Percentiles rank a stretch among this genome's conserved stretches.
Conservation (phyloP, 306 rosid genomes). For the Echinosophora koreensis region DNA sequence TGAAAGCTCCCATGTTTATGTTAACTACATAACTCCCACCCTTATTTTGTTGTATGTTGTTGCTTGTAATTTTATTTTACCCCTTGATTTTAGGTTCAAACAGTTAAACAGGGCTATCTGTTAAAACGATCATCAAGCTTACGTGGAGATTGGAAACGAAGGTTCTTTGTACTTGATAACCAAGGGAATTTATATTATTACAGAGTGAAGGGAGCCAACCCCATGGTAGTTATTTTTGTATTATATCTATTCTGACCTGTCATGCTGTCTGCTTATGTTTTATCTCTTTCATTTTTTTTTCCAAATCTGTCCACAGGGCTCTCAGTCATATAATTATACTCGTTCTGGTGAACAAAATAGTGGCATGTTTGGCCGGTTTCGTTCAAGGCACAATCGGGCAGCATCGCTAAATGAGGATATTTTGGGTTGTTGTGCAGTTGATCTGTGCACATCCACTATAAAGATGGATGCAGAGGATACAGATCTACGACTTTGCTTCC, state of each 20-base stretch:
- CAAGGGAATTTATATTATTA: constrained; percentile 80
- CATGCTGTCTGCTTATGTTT: constrained; percentile 39
- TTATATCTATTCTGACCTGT: constrained; percentile 34
- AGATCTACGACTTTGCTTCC: constrained; percentile 95
- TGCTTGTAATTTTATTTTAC: constrained; percentile 10
- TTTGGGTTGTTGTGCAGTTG: constrained; percentile 76
- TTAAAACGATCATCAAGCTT: constrained; percentile 82
- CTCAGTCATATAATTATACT: constrained; percentile 66
- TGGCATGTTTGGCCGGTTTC: constrained; percentile 93
- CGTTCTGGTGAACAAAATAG: constrained; percentile 78
- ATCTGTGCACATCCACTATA: constrained; percentile 85
- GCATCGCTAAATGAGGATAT: constrained; percentile 71
- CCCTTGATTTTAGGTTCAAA: constrained; percentile 65
- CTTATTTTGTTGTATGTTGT: constrained; percentile 11
- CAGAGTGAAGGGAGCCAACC: constrained; percentile 73
- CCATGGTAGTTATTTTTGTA: constrained; percentile 69
- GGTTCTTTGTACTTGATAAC: constrained; percentile 88
- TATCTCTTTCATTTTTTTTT: not conserved
- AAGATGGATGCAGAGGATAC: constrained; percentile 95
- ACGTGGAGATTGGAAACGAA: constrained; percentile 97
- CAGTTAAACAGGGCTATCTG: constrained; percentile 89
- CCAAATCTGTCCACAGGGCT: constrained; percentile 61
- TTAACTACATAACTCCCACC: not conserved
- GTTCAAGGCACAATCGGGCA: constrained; percentile 73
- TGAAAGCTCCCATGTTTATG: constrained; percentile 26